phyloP scores from a whole-genome alignment of 805 yeast species.

The Metschnikowia reukaufii region DNA sequence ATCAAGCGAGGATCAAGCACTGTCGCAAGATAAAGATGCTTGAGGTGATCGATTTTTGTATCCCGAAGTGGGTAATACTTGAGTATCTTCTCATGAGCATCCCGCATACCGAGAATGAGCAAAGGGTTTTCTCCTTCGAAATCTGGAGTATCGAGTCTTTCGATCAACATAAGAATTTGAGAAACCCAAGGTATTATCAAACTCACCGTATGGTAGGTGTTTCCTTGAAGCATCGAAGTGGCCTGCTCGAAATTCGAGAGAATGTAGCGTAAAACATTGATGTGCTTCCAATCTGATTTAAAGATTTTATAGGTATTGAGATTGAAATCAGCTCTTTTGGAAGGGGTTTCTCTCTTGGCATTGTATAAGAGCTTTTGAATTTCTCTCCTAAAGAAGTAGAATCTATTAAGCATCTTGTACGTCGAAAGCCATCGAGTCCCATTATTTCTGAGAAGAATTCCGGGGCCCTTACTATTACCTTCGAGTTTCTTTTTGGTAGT shows the following conservation, averaged over 20 bases:
- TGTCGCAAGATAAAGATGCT: not conserved
- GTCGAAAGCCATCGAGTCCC: not conserved
- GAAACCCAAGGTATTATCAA: not conserved
- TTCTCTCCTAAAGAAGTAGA: not conserved
- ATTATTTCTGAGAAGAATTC: not conserved
- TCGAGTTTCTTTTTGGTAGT: too few species aligned
- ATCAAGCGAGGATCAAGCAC: constrained; percentile 1
- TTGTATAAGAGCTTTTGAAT: not conserved
- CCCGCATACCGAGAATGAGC: not conserved
- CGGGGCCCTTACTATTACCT: too few species aligned
- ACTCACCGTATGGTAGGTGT: not conserved
- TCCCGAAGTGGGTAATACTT: not conserved
- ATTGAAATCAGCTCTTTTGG: not conserved
- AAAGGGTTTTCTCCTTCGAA: not conserved
- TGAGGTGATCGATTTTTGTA: not conserved
- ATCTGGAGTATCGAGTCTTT: not conserved
- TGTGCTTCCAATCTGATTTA: not conserved
- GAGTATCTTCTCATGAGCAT: not conserved
- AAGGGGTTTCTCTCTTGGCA: not conserved
- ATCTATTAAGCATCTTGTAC: not conserved
- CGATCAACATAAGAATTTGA: not conserved
- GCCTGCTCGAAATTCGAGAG: not conserved
- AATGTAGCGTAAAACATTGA: not conserved
- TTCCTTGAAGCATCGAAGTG: not conserved
- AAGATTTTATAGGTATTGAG: not conserved